Percentiles rank a stretch among this genome's conserved stretches.
These are phyloP conservation scores for Sequoia sempervirens DNA, from an alignment of 75 land plant genomes.

Conservation along the genomic window DNA sequence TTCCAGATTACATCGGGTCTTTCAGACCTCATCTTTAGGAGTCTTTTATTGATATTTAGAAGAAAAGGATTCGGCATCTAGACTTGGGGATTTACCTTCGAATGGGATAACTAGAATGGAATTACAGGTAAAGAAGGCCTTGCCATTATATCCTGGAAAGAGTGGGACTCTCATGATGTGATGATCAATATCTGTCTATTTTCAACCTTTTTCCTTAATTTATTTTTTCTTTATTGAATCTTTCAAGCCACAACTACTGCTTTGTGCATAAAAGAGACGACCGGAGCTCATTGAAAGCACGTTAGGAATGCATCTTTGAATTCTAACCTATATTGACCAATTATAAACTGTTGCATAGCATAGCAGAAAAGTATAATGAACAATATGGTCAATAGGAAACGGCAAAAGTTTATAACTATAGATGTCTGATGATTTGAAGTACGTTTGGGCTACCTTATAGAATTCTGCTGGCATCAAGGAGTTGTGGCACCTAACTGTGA, in stretches of 20 bases:
- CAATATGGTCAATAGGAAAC: background rate
- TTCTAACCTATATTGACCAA: background rate
- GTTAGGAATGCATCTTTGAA: background rate
- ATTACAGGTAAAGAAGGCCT: background rate
- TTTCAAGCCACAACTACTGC: background rate
- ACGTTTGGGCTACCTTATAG: background rate
- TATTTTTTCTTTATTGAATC: background rate
- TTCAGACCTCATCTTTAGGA: background rate
- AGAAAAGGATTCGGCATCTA: background rate
- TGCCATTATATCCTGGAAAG: background rate
- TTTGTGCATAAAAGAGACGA: background rate
- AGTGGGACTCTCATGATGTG: background rate
- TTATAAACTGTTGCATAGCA: background rate
- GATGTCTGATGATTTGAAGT: background rate
- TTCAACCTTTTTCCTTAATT: background rate
- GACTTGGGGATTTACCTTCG: background rate
- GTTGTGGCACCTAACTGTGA: background rate
- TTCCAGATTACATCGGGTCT: background rate
- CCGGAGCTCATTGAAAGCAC: background rate
- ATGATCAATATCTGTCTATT: background rate
- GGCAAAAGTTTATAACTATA: background rate
- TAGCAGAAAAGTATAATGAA: background rate
- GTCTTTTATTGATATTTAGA: background rate
- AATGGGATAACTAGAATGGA: background rate
- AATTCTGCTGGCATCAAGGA: background rate